Evolutionary conservation across 2,329 filamentous ascomycete genomes (phyloP).

Genomic region (Alternaria panax): DNA sequence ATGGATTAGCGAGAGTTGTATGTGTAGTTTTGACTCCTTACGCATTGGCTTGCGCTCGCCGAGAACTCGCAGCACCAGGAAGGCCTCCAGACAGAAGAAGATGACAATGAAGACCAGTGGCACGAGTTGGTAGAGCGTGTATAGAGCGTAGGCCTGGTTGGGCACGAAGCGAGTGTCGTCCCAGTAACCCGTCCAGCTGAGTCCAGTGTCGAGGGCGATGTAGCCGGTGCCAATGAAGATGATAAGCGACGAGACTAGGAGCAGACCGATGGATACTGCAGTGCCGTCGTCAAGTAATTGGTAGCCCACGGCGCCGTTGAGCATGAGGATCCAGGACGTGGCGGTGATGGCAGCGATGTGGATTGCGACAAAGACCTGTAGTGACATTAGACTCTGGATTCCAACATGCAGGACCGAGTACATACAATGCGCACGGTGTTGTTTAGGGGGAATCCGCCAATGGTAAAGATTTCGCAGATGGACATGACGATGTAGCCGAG

Average conservation of each 20-base stretch:
- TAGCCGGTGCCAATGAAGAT: conserved; percentile 93
- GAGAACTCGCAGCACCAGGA: conserved; percentile 84
- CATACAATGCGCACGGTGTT: conserved; percentile 74
- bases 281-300: conserved; percentile 95
- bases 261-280: conserved; percentile 77
- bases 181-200: conserved; percentile 83
- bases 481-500: conserved; percentile 83
- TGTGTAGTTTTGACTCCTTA: conserved; percentile 52
- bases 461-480: conserved; percentile 95
- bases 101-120: conserved; percentile 88
- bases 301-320: conserved; percentile 92
- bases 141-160: conserved; percentile 81
- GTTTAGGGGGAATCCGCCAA: conserved; percentile 84
- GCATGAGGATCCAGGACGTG: conserved; percentile 86
- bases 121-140: conserved; percentile 90
- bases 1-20: conserved; percentile 21
- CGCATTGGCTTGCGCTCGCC: conserved; percentile 90
- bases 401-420: conserved; percentile 19
- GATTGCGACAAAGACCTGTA: conserved; percentile 82
- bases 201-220: conserved; percentile 92
- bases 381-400: not conserved
- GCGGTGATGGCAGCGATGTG: conserved; percentile 91
- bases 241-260: conserved; percentile 71
- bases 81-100: conserved; percentile 82
- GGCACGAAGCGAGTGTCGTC: conserved; percentile 57